These are phyloP conservation scores for Fragilariopsis cylindrus DNA, from an alignment of 108 stramenopile species.

Conservation along the genomic window DNA sequence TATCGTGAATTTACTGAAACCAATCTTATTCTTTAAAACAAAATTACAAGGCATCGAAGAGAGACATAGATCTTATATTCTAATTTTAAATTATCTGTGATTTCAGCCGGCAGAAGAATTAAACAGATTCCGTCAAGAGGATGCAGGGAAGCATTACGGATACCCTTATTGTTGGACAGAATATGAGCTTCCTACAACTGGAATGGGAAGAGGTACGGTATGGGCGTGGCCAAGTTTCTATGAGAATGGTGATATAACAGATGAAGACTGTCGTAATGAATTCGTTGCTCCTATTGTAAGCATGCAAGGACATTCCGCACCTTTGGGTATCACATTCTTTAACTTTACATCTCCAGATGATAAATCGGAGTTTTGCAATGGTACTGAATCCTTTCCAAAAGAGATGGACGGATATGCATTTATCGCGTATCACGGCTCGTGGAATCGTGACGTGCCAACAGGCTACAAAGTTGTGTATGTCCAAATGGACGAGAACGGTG, in stretches of 20 bases:
- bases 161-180: slow-evolving; percentile 83
- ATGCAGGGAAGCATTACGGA: slow-evolving; percentile 59
- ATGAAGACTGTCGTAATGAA: slow-evolving; percentile 65
- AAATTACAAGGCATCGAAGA: no score
- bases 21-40: background rate
- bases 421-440: slow-evolving; percentile 74
- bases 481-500: slow-evolving; percentile 54
- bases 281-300: slow-evolving; percentile 43
- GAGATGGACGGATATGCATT: slow-evolving; percentile 70
- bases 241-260: slow-evolving; percentile 37
- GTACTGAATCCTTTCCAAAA: slow-evolving; percentile 48
- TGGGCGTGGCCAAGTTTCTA: slow-evolving; percentile 78
- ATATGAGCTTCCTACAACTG: slow-evolving; percentile 45
- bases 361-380: slow-evolving; percentile 9
- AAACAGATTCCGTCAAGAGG: slow-evolving; percentile 63
- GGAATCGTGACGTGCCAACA: slow-evolving; percentile 76
- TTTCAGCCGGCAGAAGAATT: slow-evolving; percentile 55
- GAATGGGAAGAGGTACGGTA: slow-evolving; percentile 49
- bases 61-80: background rate
- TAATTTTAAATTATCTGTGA: background rate
- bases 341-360: slow-evolving; percentile 41
- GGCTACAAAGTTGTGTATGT: slow-evolving; percentile 79
- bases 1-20: background rate
- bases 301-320: slow-evolving; percentile 79
- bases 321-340: slow-evolving; percentile 76